A percentile compares a stretch with the other conserved stretches of the same genome.
Conservation (phyloP, 495 filamentous ascomycete genomes). For the Neurospora sp. region DNA sequence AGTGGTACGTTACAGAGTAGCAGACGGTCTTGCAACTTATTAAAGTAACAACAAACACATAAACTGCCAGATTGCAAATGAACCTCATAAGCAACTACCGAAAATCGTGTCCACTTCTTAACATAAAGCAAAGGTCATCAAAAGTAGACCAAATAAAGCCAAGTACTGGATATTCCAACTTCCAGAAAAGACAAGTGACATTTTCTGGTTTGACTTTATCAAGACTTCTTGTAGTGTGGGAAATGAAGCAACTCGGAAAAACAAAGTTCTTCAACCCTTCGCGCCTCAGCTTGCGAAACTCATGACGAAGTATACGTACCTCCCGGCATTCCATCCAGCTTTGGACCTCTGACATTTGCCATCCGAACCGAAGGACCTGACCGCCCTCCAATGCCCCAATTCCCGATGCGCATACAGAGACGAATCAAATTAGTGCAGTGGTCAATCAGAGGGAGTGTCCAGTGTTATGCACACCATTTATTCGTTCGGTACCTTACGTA, state of each 20-base stretch:
- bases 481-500: not conserved
- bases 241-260: not conserved
- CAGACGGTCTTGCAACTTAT: not conserved
- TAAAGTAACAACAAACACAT: not conserved
- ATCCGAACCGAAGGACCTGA: not conserved
- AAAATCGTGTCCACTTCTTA: no score
- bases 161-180: not conserved
- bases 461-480: not conserved
- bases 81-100: no score
- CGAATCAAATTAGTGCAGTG: not conserved
- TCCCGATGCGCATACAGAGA: not conserved
- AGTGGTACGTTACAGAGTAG: not conserved
- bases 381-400: not conserved
- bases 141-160: not conserved
- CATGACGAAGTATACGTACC: not conserved
- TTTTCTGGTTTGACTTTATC: not conserved
- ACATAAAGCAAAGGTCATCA: not conserved
- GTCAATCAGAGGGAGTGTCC: not conserved
- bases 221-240: no score
- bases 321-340: not conserved
- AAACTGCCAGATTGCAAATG: no score
- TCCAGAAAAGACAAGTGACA: not conserved
- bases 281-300: not conserved
- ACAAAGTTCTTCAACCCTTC: not conserved
- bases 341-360: not conserved